Percentiles rank a stretch among this genome's conserved stretches.
Conservation (phyloP, 257 asterid species). For the Nicotiana knightiana region DNA sequence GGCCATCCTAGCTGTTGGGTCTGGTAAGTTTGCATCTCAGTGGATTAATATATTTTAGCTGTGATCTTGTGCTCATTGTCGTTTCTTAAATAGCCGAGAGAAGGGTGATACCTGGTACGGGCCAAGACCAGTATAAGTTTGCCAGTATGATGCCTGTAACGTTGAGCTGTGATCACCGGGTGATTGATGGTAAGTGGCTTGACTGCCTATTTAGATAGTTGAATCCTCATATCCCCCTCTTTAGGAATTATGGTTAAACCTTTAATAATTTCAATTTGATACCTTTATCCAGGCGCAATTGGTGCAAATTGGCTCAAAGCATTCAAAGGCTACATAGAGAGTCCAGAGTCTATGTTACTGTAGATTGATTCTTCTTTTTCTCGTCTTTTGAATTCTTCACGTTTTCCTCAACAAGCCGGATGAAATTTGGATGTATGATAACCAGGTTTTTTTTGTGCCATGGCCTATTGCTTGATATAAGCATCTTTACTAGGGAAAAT, state of each 20-base stretch:
- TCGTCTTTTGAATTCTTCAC: slow-evolving; percentile 5
- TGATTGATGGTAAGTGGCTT: slow-evolving; percentile 71
- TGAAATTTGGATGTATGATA: slow-evolving; percentile 11
- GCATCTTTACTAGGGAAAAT: background rate
- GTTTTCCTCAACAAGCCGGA: slow-evolving; percentile 10
- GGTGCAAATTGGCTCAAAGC: slow-evolving; percentile 99
- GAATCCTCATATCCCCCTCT: background rate
- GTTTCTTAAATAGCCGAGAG: slow-evolving; percentile 65
- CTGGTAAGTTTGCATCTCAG: slow-evolving; percentile 44
- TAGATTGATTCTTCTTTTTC: slow-evolving; percentile 19
- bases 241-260: background rate
- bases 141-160: slow-evolving; percentile 72
- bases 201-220: background rate
- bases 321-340: slow-evolving; percentile 92
- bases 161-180: slow-evolving; percentile 96
- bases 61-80: background rate
- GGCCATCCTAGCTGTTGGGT: slow-evolving; percentile 91
- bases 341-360: slow-evolving; percentile 88
- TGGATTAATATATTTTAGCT: background rate
- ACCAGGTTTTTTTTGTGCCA: background rate
- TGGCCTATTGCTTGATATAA: slow-evolving; percentile 4
- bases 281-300: slow-evolving; percentile 56
- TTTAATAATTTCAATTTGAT: background rate
- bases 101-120: slow-evolving; percentile 72
- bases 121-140: slow-evolving; percentile 58